Percentiles rank a stretch among this genome's conserved stretches.
Conservation (phyloP, 1,284 basidiomycete genomes). For the Puccinia sorghi region DNA sequence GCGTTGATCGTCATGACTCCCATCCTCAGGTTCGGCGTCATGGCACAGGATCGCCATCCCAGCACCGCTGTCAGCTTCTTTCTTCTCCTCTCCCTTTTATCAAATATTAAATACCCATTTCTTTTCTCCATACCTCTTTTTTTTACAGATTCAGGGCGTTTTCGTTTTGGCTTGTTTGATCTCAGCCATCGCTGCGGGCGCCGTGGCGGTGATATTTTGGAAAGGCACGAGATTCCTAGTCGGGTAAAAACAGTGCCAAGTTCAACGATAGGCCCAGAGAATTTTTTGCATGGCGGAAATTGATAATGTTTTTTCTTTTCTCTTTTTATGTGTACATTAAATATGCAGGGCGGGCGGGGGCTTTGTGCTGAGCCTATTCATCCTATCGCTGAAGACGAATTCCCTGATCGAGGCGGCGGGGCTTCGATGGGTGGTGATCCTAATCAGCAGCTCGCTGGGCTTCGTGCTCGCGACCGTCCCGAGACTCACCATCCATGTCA, state of each 20-base stretch:
- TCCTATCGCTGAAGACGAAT: slow-evolving; percentile 41
- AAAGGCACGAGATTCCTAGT: slow-evolving; percentile 47
- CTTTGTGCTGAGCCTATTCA: slow-evolving; percentile 30
- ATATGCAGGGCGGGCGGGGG: slow-evolving; percentile 24
- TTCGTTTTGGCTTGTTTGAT: slow-evolving; percentile 37
- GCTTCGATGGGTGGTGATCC: slow-evolving; percentile 39
- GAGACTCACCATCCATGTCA: slow-evolving; percentile 29
- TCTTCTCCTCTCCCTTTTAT: too few relatives aligned
- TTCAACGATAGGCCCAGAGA: neutral
- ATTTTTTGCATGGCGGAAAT: neutral
- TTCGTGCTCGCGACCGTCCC: slow-evolving; percentile 47
- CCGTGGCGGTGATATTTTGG: slow-evolving; percentile 45
- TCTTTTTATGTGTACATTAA: too few relatives aligned
- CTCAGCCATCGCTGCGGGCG: slow-evolving; percentile 37
- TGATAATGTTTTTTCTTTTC: neutral
- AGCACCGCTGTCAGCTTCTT: slow-evolving; percentile 22
- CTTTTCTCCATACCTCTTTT: neutral
- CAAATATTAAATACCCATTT: neutral
- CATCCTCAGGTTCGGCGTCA: slow-evolving; percentile 48
- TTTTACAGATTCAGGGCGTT: slow-evolving; percentile 32
- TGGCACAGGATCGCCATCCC: slow-evolving; percentile 39
- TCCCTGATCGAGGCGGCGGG: slow-evolving; percentile 29
- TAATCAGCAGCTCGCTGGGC: slow-evolving; percentile 15
- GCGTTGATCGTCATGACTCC: slow-evolving; percentile 41
- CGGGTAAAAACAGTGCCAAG: slow-evolving; percentile 8